Base-by-base conservation (phyloP, 768 basidiomycete genomes). In the Psilocybe cyanescens region DNA sequence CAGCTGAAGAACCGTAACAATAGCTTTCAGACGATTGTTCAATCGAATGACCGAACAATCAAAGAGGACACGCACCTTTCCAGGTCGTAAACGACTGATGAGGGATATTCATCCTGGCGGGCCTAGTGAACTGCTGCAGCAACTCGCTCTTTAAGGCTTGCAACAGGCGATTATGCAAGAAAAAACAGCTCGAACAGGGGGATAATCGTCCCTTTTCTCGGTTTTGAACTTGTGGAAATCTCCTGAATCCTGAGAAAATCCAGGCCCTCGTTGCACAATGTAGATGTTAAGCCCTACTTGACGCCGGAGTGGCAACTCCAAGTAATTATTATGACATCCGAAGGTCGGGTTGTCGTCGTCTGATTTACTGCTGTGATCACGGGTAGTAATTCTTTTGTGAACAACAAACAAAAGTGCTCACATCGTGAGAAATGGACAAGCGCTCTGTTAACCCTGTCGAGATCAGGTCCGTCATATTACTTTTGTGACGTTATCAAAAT, bases 1-100 rank as follows among this genome's bases (percentile, higher is more conserved):
- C 30, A 39, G 8, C 8, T 63, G 62, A 41, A 63, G 52, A 41
- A 48, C 35, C 17, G 50, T 63, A 4, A 63, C 48, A 24, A 55
- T 28, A 8, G 58, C 62, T 63, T 46, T 1, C 9, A 11, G 35
- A 17, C 8, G 31, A n/a, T 12, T 12, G 1, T 30, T n/a, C n/a
- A 35, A 17, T 35, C 33, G 11, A 49, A 39, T 45, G 33, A 48
- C 24, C 24, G 24, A 28, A 60, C 29, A 35, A 30, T 28, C 35
- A 50, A 31, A 46, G 31, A 14, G 30, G 37, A 17, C 28, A 33
- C 46, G 45, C 24, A 60, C 59, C 45, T 60, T 55, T 59, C 62
- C 62, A 63, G 19, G 46, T 45, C 11, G 53, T 35, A 7, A 44
- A 44, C 33, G 48, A 37, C 24, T 58, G 51, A 30, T 39, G 19